These are phyloP conservation scores for Mycena indigotica DNA, from an alignment of 768 basidiomycete species.

Conservation along the genomic window DNA sequence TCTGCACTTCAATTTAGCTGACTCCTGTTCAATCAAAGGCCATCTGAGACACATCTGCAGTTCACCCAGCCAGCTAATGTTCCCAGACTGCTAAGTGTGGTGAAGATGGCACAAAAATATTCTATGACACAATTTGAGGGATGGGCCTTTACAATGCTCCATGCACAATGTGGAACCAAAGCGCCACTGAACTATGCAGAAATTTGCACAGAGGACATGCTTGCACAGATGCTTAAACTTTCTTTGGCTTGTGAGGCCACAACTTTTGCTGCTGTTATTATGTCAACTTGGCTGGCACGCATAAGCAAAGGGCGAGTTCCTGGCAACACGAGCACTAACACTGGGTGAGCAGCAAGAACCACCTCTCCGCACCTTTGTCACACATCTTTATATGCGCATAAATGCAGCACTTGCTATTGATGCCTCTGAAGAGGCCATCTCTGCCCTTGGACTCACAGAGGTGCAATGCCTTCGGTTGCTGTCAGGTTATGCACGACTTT, in stretches of 20 bases:
- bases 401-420: no score
- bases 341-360: neutral
- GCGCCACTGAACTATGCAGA: neutral
- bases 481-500: neutral
- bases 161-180: neutral
- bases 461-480: neutral
- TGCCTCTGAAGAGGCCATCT: neutral
- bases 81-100: neutral
- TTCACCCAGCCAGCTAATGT: neutral
- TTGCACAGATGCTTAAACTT: neutral
- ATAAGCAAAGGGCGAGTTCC: neutral
- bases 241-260: neutral
- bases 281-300: neutral
- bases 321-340: neutral
- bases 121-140: neutral
- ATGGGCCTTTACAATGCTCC: neutral
- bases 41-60: neutral
- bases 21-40: no score
- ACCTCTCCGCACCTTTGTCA: no score
- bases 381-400: no score
- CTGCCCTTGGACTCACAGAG: neutral
- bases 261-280: neutral
- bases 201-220: neutral
- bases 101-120: neutral
- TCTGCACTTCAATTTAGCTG: no score